Evolutionary conservation across 2,329 filamentous ascomycete genomes (phyloP), one percentile per base, ranked within the genome.

Genomic region (Colletotrichum chlorophyti): DNA sequence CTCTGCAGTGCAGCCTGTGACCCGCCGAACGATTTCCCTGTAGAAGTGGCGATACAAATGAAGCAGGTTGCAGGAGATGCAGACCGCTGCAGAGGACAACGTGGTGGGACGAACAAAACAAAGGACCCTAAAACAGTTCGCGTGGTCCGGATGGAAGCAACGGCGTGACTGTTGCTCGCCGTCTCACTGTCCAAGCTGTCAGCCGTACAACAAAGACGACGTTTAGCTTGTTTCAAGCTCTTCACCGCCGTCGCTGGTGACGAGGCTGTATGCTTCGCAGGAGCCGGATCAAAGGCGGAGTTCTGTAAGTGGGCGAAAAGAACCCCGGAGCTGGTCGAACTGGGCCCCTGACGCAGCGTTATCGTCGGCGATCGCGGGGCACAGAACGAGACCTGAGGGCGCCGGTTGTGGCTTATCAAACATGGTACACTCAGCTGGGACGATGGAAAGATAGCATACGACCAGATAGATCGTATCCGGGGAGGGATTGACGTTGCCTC

Each of bases 221-320:
- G 21, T 47, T 35, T 53, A 53, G 54, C 17, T 29, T 29, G 54
- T 58, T 58, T 53, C 54, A 53, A 42, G 35, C 41, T 19, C 49
- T 53, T 58, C 41, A 47, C 29, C 54, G 54, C 41, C 37, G 26
- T 47, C 32, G 12, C n/a, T 37, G 27, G 14, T 40, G 41, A 35
- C 12, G 17, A 29, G 34, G 21, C 15, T 29, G 11, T 26, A 17
- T 53, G 23, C 40, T 32, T n/a, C n/a, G 35, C 34, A 29, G 34
- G 27, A 45, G 35, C 54, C 14, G 41, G 40, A 21, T 53, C 34
- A 29, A 21, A 24, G 14, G 27, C 17, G 17, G 10, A 23, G 19
- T 6, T 12, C 47, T 11, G 27, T n/a, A 46, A 7, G 21, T 23
- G n/a, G 31, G n/a, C 12, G 32, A 19, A 26, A 29, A 26, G 26